Evolutionary conservation across 768 basidiomycete species (phyloP).

Genomic region (Tylopilus sp.): DNA sequence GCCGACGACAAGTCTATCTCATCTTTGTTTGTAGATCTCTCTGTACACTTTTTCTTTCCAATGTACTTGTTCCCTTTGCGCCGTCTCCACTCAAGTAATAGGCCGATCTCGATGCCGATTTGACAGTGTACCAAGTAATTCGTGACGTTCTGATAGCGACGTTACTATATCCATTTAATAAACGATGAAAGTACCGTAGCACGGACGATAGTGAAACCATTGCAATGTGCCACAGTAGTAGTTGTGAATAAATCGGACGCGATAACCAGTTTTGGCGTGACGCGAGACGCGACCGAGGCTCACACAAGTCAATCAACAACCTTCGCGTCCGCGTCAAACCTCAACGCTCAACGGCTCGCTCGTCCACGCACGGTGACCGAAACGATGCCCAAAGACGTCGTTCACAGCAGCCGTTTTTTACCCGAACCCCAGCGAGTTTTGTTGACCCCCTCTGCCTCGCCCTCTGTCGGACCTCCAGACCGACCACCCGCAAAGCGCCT

Average conservation of each 20-base stretch:
- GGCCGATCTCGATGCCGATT: slow-evolving; percentile 4
- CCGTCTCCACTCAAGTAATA: background rate
- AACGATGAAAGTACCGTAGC: slow-evolving; percentile 15
- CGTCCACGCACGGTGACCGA: slow-evolving; percentile 8
- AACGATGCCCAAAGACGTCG: slow-evolving; percentile 12
- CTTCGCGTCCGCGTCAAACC: background rate
- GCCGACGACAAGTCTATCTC: background rate
- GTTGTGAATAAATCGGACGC: background rate
- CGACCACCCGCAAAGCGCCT: slow-evolving; percentile 46
- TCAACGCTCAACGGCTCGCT: background rate
- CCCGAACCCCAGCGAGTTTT: slow-evolving; percentile 13
- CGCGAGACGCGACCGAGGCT: slow-evolving; percentile 2
- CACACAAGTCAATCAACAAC: slow-evolving; percentile 11
- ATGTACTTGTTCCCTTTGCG: background rate
- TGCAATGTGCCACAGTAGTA: background rate
- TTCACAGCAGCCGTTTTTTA: background rate
- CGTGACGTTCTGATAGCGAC: background rate
- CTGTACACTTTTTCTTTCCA: background rate
- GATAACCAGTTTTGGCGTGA: slow-evolving; percentile 10
- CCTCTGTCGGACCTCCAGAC: slow-evolving; percentile 31
- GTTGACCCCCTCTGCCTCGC: slow-evolving; percentile 28
- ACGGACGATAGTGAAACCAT: slow-evolving; percentile 5
- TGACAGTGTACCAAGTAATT: slow-evolving; percentile 10
- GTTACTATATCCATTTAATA: slow-evolving; percentile 13
- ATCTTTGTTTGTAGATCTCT: slow-evolving; percentile 9